Percentiles rank a stretch among this genome's conserved stretches.
Conservation (phyloP, 495 filamentous ascomycete genomes). For the Penicillium waksmanii region DNA sequence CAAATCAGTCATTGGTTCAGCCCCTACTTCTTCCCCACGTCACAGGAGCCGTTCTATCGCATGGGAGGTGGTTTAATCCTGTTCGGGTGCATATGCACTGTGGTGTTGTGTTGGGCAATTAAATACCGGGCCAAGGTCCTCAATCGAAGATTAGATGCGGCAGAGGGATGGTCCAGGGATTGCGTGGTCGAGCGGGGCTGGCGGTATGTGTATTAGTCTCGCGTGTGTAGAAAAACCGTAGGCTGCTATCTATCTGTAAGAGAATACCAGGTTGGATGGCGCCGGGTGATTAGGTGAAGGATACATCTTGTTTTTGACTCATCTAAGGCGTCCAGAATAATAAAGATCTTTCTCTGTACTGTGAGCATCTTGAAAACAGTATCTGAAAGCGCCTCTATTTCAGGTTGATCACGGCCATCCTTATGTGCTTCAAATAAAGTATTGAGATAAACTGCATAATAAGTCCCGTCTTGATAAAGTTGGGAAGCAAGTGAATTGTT, state of each 20-base stretch:
- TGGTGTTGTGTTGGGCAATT: background rate
- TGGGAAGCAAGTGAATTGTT: no score
- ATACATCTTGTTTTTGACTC: no score
- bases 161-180: background rate
- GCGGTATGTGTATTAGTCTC: background rate
- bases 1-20: constrained; percentile 1
- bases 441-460: no score
- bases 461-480: no score
- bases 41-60: background rate
- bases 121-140: background rate
- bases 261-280: background rate
- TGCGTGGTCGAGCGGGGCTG: background rate
- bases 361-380: no score
- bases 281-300: background rate
- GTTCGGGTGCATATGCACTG: background rate
- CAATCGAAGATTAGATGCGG: background rate
- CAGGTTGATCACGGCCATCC: no score
- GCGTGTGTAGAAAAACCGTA: background rate
- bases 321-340: no score
- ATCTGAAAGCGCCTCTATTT: no score
- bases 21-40: background rate
- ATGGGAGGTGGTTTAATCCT: background rate
- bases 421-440: no score
- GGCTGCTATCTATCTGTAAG: background rate
- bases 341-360: no score